Conservation (phyloP, 2,329 filamentous ascomycete species). For the Phialocephala sp. region DNA sequence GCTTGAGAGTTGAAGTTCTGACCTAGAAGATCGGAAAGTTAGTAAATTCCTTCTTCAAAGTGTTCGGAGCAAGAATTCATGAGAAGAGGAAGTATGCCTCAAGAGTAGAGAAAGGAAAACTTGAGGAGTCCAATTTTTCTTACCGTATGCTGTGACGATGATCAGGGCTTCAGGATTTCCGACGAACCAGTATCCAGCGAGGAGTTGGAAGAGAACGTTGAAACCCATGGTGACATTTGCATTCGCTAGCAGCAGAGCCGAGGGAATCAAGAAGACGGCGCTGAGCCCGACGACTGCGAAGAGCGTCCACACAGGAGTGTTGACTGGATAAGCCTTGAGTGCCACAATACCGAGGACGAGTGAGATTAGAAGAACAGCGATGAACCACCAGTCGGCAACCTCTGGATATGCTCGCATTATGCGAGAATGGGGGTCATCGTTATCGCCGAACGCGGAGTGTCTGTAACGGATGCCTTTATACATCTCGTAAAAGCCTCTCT, state of each 20-base stretch:
- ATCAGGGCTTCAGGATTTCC: not conserved
- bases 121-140: not conserved
- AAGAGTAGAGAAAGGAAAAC: not conserved
- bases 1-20: conserved; percentile 3
- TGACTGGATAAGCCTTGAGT: conserved; percentile 38
- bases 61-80: not conserved
- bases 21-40: not conserved
- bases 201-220: conserved; percentile 19
- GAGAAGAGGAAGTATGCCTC: not conserved
- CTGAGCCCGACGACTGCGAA: conserved; percentile 55
- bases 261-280: conserved; percentile 52
- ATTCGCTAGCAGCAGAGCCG: conserved; percentile 54
- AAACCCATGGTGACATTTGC: conserved; percentile 51
- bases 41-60: not conserved
- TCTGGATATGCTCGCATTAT: conserved; percentile 61
- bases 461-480: conserved; percentile 18
- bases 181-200: conserved; percentile 16
- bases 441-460: conserved; percentile 42
- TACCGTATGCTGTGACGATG: not conserved
- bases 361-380: not conserved
- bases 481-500: conserved; percentile 43
- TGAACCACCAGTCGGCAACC: conserved; percentile 59
- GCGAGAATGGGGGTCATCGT: conserved; percentile 55
- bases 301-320: conserved; percentile 56
- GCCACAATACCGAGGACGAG: conserved; percentile 1